Evolutionary conservation across 768 basidiomycete species (phyloP).

Genomic region (Lentinula sp.): DNA sequence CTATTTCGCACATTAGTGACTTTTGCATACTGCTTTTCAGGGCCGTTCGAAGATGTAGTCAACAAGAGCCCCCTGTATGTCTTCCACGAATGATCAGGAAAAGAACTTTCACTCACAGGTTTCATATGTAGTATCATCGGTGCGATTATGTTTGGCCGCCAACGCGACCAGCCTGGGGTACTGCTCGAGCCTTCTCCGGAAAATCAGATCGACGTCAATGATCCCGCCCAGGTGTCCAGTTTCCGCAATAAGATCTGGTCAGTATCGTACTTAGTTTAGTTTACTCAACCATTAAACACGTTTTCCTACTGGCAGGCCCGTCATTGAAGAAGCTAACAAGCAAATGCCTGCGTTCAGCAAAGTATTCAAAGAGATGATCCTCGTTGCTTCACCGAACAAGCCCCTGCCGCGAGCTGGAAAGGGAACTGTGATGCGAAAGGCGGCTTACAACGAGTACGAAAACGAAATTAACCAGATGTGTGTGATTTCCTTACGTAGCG

Average conservation of each 20-base stretch:
- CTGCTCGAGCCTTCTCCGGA: constrained; percentile 21
- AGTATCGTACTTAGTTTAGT: neutral
- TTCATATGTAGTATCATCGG: constrained; percentile 18
- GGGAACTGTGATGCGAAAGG: constrained; percentile 37
- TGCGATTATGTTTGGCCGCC: constrained; percentile 35
- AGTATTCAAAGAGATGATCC: constrained; percentile 47
- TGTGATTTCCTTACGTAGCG: neutral
- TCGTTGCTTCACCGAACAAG: constrained; percentile 31
- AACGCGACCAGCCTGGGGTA: constrained; percentile 23
- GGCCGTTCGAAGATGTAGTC: constrained; percentile 19
- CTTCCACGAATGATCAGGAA: neutral
- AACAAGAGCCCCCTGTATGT: constrained; percentile 17
- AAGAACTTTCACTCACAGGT: neutral
- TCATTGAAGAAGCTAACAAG: constrained; percentile 36
- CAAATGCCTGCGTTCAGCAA: constrained; percentile 32
- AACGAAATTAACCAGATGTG: constrained; percentile 34
- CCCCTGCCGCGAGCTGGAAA: constrained; percentile 40
- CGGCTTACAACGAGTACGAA: constrained; percentile 29
- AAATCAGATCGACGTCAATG: constrained; percentile 22
- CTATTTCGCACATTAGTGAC: no score
- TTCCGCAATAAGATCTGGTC: constrained; percentile 31
- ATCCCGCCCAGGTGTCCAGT: constrained; percentile 18
- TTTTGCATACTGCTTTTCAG: neutral
- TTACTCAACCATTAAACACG: neutral
- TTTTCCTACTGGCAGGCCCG: constrained; percentile 19